Percentiles rank a stretch among this genome's conserved stretches.
Evolutionary conservation across 1,139 yeast genomes (phyloP).

Genomic region (Debaryomycetaceae sp.): DNA sequence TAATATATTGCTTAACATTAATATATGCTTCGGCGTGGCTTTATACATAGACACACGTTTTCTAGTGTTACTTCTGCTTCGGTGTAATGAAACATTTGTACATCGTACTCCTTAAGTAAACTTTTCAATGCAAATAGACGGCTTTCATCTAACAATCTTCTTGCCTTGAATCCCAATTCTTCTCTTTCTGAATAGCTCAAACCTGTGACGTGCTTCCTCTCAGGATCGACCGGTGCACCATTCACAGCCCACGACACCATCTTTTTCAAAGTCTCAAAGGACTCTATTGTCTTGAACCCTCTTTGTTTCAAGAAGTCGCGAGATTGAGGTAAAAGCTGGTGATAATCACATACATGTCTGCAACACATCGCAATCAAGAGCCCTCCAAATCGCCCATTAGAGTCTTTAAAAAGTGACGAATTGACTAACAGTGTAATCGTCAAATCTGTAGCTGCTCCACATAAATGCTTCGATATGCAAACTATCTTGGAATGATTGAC

Average conservation of each 20-base stretch:
- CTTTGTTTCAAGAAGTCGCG: constrained; percentile 30
- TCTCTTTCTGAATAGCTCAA: constrained; percentile 40
- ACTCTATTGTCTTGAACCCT: constrained; percentile 29
- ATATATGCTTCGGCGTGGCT: constrained; percentile 2
- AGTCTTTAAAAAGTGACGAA: constrained; percentile 21
- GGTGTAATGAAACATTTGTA: constrained; percentile 58
- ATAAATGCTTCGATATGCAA: constrained; percentile 80
- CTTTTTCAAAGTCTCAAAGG: constrained; percentile 57
- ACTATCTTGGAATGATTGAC: constrained; percentile 30
- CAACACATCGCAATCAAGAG: constrained; percentile 91
- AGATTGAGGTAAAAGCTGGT: constrained; percentile 52
- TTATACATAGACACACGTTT: constrained; percentile 54
- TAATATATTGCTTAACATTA: neutral
- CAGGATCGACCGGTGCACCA: constrained; percentile 43
- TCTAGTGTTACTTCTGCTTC: constrained; percentile 60
- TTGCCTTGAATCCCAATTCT: constrained; percentile 58
- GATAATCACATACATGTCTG: constrained; percentile 72
- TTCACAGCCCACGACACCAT: constrained; percentile 88
- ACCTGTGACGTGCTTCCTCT: constrained; percentile 40
- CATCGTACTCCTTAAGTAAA: constrained; percentile 30
- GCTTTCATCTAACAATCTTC: constrained; percentile 65
- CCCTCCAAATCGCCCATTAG: constrained; percentile 39
- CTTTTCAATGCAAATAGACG: constrained; percentile 44
- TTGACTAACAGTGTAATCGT: constrained; percentile 66
- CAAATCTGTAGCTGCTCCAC: constrained; percentile 92